phyloP scores from a whole-genome alignment of 176 grass and related monocot species.

The Avena sativa region DNA sequence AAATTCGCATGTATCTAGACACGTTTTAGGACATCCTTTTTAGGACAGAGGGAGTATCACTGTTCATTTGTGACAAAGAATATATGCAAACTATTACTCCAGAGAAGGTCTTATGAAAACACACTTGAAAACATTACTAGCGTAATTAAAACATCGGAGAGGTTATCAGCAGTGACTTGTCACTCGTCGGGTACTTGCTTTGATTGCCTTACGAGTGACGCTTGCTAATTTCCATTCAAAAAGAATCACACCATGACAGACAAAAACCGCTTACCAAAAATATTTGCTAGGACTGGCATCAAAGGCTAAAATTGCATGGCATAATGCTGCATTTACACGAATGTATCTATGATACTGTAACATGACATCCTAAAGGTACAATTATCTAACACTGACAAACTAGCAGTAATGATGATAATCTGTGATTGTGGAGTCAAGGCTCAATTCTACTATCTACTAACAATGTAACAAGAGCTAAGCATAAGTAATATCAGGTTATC shows the following conservation, averaged over 20 bases:
- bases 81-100: not conserved
- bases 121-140: constrained; percentile 6
- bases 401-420: not conserved
- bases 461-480: not conserved
- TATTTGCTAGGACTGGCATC: not conserved
- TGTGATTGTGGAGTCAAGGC: too few relatives aligned
- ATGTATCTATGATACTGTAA: not conserved
- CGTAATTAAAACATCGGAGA: not conserved
- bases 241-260: not conserved
- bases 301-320: constrained; percentile 15
- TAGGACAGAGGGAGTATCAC: too few relatives aligned
- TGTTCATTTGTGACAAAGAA: not conserved
- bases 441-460: constrained; percentile 3
- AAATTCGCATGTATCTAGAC: too few relatives aligned
- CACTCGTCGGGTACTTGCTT: not conserved
- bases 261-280: constrained; percentile 18
- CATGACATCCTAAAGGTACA: not conserved
- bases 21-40: too few relatives aligned
- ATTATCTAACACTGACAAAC: not conserved
- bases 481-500: constrained; percentile 12
- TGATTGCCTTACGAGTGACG: not conserved
- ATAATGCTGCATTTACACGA: not conserved
- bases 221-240: not conserved
- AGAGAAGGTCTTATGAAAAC: not conserved
- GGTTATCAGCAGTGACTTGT: not conserved